Evolutionary conservation across 2,329 filamentous ascomycete species (phyloP).

Genomic region (Venturia carpophila): DNA sequence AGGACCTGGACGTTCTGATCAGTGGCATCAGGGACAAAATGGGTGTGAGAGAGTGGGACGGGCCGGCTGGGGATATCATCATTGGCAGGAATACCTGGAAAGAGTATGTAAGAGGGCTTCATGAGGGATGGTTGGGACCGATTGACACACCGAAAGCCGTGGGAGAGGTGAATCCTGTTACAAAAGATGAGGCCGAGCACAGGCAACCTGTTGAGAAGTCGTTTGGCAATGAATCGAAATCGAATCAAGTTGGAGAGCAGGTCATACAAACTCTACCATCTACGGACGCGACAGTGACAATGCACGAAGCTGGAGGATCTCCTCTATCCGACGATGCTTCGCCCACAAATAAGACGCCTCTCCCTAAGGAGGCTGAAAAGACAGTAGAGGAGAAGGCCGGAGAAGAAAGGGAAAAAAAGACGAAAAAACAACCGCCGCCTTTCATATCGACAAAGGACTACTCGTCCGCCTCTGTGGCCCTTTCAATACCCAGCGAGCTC

Average conservation of each 20-base stretch:
- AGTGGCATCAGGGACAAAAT: slow-evolving; percentile 56
- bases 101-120: slow-evolving; percentile 85
- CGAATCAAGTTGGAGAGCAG: slow-evolving; percentile 12
- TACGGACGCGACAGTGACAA: not conserved
- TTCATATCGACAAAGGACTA: slow-evolving; percentile 72
- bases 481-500: slow-evolving; percentile 60
- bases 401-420: slow-evolving; percentile 37
- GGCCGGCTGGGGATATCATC: slow-evolving; percentile 74
- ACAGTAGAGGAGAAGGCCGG: slow-evolving; percentile 16
- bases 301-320: slow-evolving; percentile 6
- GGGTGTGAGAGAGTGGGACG: slow-evolving; percentile 63
- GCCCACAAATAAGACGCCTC: slow-evolving; percentile 24
- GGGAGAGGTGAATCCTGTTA: slow-evolving; percentile 28
- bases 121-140: slow-evolving; percentile 94
- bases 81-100: slow-evolving; percentile 94
- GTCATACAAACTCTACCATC: not conserved
- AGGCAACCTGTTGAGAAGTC: slow-evolving; percentile 19
- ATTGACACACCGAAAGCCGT: slow-evolving; percentile 51
- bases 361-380: slow-evolving; percentile 22
- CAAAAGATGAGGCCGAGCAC: slow-evolving; percentile 18
- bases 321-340: slow-evolving; percentile 29
- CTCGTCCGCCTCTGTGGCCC: slow-evolving; percentile 54
- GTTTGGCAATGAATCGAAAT: not conserved
- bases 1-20: slow-evolving; percentile 53
- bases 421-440: slow-evolving; percentile 52